phyloP scores from a whole-genome alignment of 371 early-diverging fungal species.

The Mortierella sp. region DNA sequence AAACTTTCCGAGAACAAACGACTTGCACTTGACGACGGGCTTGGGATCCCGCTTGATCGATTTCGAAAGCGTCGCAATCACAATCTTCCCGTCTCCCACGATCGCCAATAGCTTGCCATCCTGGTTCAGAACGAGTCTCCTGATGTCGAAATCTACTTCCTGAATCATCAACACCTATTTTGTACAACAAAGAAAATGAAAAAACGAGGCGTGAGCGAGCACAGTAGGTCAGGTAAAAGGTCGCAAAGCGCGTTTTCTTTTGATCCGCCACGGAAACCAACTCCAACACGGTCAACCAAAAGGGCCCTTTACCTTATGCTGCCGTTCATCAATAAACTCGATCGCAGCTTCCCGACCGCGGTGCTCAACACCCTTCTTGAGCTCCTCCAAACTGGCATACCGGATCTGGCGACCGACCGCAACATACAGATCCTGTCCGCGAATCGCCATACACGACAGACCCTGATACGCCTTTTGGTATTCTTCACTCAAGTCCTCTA shows the following conservation, averaged over 20 bases:
- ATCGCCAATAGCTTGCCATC: constrained; percentile 53
- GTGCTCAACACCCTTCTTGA: constrained; percentile 50
- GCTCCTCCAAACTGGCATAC: constrained; percentile 35
- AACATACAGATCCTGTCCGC: constrained; percentile 47
- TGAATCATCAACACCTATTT: constrained; percentile 31
- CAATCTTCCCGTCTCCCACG: constrained; percentile 55
- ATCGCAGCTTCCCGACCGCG: constrained; percentile 30
- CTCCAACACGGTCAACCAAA: not conserved
- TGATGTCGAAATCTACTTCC: constrained; percentile 52
- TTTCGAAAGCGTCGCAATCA: constrained; percentile 42
- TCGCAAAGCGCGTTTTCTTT: not conserved
- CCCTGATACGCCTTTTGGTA: constrained; percentile 36
- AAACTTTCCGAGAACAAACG: constrained; percentile 46
- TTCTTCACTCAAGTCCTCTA: constrained; percentile 43
- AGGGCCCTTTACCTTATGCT: constrained; percentile 38
- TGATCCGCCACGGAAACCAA: not conserved
- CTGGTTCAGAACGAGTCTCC: constrained; percentile 47
- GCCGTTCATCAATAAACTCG: constrained; percentile 38
- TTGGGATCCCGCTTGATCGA: constrained; percentile 32
- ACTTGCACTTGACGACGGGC: constrained; percentile 35
- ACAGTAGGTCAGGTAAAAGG: not conserved
- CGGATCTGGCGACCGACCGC: constrained; percentile 50
- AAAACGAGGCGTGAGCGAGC: not conserved
- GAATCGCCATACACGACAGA: constrained; percentile 46
- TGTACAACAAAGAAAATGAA: not conserved